These are phyloP conservation scores for Penicillium coprophilum DNA, from an alignment of 495 filamentous ascomycete species.

Conservation along the genomic window DNA sequence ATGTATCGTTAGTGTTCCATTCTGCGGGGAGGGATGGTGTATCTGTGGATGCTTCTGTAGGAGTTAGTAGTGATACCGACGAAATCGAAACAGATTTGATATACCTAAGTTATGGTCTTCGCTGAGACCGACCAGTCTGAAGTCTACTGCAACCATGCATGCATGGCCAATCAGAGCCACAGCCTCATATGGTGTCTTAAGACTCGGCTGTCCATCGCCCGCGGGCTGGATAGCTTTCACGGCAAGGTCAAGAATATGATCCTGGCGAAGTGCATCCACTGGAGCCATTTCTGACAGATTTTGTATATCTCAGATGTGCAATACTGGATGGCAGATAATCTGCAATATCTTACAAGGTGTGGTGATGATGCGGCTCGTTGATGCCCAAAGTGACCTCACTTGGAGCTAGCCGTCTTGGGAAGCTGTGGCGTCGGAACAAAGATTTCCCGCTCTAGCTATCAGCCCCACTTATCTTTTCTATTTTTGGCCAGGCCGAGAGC, in stretches of 20 bases:
- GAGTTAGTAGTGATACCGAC: conserved; percentile 16
- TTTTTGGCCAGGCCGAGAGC: conserved; percentile 1
- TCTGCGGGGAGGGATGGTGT: conserved; percentile 61
- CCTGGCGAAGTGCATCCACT: conserved; percentile 24
- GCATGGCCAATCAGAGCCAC: conserved; percentile 83
- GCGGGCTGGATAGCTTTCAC: conserved; percentile 32
- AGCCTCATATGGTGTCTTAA: conserved; percentile 80
- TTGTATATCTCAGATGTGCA: background rate
- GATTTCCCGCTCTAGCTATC: background rate
- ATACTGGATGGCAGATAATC: background rate
- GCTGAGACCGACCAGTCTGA: conserved; percentile 76
- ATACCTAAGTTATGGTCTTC: conserved; percentile 73
- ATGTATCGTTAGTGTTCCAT: conserved; percentile 73
- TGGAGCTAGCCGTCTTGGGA: background rate
- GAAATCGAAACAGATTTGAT: conserved; percentile 1
- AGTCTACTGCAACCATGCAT: conserved; percentile 76
- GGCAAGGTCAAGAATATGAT: conserved; percentile 38
- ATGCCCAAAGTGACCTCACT: conserved; percentile 6
- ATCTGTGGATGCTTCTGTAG: conserved; percentile 51
- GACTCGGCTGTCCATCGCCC: conserved; percentile 39
- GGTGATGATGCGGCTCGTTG: background rate
- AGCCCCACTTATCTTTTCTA: conserved; percentile 6
- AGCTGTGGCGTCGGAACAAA: conserved; percentile 9
- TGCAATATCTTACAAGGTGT: background rate
- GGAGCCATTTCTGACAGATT: conserved; percentile 25